Evolutionary conservation across 2,329 filamentous ascomycete genomes (phyloP), one percentile per base, ranked within the genome.

Genomic region (Colletotrichum filicis): DNA sequence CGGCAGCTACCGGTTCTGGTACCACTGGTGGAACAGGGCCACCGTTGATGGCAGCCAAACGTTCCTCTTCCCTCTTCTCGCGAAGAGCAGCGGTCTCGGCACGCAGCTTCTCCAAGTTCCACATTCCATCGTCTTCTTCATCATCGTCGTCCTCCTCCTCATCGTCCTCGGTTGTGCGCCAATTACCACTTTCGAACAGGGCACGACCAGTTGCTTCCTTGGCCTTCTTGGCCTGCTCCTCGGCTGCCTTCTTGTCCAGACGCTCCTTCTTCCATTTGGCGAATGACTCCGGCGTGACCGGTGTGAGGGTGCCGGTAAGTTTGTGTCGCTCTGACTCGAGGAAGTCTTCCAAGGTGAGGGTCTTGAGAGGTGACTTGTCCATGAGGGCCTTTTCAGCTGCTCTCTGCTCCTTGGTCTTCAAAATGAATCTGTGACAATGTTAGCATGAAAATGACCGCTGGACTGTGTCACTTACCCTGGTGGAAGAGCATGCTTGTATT

Each of bases 191-290:
- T 85, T 99, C 97, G 82, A 99, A 99, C 84, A 99, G 88, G 8
- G 95, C 94, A 85, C 95, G 92, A 79, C 97, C 97, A 24, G 97
- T 99, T 26, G 95, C 96, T 78, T 99, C 97, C 89, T 97, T 98
- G 80, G 95, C 94, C 84, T 93, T 92, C 80, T 93, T 92, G 60
- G 95, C 95, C 84, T 98, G 92, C 77, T 97, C 94, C 79, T 99
- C 97, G 26, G 97, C 97, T 19, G 92, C 93, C 89, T 98, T 98
- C 92, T 99, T 99, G 83, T 95, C 92, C 77, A 98, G 81, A 57
- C 97, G 93, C 66, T 97, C 93, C 85, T 95, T 92, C 89, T 99
- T 99, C 97, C 97, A 99, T 80, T 97, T 97, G 74, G 95, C 95
- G 80, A 99, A 99, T 1, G 91, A 89, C 81, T 99, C 97, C 2